Conservation (phyloP, 495 filamentous ascomycete species). For the Aspergillus hancockii region DNA sequence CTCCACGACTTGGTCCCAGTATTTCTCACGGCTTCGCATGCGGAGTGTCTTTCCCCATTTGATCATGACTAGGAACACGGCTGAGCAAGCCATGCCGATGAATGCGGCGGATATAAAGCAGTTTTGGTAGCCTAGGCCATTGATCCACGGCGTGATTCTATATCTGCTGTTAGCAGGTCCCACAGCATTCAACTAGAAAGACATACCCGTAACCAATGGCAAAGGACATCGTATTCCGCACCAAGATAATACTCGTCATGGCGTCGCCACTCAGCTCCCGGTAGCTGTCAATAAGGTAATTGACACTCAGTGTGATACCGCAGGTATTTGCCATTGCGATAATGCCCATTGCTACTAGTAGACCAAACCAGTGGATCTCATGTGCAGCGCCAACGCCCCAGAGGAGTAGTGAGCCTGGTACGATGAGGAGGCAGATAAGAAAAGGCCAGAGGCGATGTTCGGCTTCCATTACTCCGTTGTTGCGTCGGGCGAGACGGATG, state of each 20-base stretch:
- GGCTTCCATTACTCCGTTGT: slow-evolving; percentile 62
- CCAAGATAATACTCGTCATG: slow-evolving; percentile 62
- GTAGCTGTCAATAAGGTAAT: slow-evolving; percentile 66
- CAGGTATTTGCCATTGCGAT: slow-evolving; percentile 58
- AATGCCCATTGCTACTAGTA: slow-evolving; percentile 62
- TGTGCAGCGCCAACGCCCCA: slow-evolving; percentile 72
- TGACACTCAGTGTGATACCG: slow-evolving; percentile 59
- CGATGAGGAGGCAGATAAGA: slow-evolving; percentile 49
- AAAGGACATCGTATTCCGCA: slow-evolving; percentile 69
- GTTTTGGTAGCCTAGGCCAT: slow-evolving; percentile 60
- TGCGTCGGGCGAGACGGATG: slow-evolving; percentile 58
- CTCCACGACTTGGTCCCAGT: slow-evolving; percentile 43
- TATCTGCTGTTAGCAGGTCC: slow-evolving; percentile 8
- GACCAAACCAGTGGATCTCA: slow-evolving; percentile 61
- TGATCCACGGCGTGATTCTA: slow-evolving; percentile 65
- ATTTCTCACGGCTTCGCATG: slow-evolving; percentile 40
- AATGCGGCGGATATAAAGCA: slow-evolving; percentile 65
- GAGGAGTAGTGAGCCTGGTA: slow-evolving; percentile 59
- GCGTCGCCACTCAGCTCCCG: slow-evolving; percentile 63
- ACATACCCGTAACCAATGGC: slow-evolving; percentile 55
- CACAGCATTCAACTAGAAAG: background rate
- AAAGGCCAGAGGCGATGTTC: slow-evolving; percentile 68
- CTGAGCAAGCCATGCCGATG: slow-evolving; percentile 54
- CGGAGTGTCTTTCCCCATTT: slow-evolving; percentile 51
- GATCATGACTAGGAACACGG: slow-evolving; percentile 57